phyloP scores from a whole-genome alignment of 306 rosid genomes.

The Castanopsis chinensis region DNA sequence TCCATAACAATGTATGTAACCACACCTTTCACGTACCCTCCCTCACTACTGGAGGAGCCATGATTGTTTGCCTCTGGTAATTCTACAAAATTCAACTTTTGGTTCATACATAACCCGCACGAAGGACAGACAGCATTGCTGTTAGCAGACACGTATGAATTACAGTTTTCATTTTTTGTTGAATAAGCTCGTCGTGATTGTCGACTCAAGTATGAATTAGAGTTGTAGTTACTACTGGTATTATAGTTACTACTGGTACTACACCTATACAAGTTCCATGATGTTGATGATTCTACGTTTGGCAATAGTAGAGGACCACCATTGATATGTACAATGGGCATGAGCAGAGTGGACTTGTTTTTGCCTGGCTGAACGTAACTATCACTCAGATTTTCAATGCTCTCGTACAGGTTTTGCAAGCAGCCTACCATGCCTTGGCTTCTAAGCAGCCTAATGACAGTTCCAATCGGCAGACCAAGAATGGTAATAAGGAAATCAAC shows the following conservation, averaged over 20 bases:
- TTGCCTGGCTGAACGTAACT: background rate
- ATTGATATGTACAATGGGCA: background rate
- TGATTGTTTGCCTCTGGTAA: background rate
- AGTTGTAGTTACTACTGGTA: too few relatives aligned
- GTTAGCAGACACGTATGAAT: too few relatives aligned
- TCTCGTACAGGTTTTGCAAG: background rate
- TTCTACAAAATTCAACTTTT: background rate
- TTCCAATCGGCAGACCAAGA: background rate
- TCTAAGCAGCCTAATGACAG: background rate
- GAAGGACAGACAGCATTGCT: background rate
- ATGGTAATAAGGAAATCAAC: background rate
- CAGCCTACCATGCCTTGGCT: background rate
- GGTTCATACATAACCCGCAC: background rate
- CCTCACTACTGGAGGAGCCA: background rate
- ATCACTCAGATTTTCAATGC: background rate
- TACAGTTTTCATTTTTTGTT: too few relatives aligned
- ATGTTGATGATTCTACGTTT: background rate
- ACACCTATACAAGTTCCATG: background rate
- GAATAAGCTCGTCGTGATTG: too few relatives aligned
- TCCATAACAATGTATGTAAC: constrained; percentile 41
- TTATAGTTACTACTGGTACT: too few relatives aligned
- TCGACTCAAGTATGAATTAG: too few relatives aligned
- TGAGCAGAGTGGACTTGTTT: background rate
- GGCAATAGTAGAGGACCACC: background rate
- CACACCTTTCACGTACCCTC: constrained; percentile 23